These are phyloP conservation scores for Diaporthe caulivora DNA, from an alignment of 2,329 filamentous ascomycete species.

Conservation along the genomic window DNA sequence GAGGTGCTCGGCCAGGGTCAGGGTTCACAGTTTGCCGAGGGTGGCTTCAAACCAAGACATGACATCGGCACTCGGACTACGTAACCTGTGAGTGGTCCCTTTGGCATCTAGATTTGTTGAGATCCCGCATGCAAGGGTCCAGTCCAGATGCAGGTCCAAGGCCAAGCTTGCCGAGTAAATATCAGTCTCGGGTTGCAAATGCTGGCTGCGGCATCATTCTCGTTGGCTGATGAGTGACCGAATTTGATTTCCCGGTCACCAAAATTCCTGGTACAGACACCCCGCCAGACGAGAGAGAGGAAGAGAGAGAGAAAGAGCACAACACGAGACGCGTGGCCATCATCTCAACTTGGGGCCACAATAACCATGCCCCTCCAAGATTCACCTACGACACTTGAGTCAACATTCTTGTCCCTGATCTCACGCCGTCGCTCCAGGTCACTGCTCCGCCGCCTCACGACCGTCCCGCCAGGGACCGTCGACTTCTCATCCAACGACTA, in stretches of 20 bases:
- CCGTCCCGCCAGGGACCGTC: constrained; percentile 8
- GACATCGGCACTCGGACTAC: neutral
- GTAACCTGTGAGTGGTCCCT: neutral
- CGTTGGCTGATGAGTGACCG: constrained; percentile 2
- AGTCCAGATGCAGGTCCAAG: neutral
- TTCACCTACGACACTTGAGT: constrained; percentile 11
- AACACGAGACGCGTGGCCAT: neutral
- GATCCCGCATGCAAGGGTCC: neutral
- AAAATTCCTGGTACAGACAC: neutral
- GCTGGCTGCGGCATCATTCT: neutral
- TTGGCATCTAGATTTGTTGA: constrained; percentile 1
- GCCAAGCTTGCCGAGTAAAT: neutral
- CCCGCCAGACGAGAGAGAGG: neutral
- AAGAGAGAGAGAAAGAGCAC: too few relatives aligned
- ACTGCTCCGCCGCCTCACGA: constrained; percentile 14
- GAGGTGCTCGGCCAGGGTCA: neutral
- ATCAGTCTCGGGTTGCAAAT: neutral
- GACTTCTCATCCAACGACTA: constrained; percentile 87
- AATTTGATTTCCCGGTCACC: constrained; percentile 3
- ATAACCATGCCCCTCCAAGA: neutral
- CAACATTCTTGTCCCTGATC: constrained; percentile 15
- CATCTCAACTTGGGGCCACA: neutral
- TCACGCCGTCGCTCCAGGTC: constrained; percentile 20
- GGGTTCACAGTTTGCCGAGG: neutral
- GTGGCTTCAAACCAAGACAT: neutral